Conservation (phyloP, 2,329 filamentous ascomycete species). For the Apiospora malaysiana region DNA sequence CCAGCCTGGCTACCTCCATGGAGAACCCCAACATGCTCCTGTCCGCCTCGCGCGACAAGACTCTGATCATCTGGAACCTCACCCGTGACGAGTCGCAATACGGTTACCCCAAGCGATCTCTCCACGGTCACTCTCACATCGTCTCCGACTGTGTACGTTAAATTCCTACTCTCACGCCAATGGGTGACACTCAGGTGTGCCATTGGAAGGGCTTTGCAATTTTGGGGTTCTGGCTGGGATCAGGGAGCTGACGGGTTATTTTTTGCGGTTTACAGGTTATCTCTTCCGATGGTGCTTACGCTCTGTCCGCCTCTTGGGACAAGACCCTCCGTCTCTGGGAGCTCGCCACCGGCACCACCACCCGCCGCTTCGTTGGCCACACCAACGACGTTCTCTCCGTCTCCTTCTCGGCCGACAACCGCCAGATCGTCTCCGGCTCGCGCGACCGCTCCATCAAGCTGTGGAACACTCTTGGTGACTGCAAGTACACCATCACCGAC, state of each 20-base stretch:
- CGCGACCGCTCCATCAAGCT: slow-evolving; percentile 99
- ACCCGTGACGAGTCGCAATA: slow-evolving; percentile 98
- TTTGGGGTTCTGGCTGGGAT: not conserved
- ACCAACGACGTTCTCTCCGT: slow-evolving; percentile 99
- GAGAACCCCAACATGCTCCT: slow-evolving; percentile 99
- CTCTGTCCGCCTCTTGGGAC: slow-evolving; percentile 98
- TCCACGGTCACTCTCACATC: slow-evolving; percentile 99
- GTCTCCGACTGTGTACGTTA: slow-evolving; percentile 98
- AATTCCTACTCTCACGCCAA: slow-evolving; percentile 24
- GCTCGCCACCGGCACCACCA: slow-evolving; percentile 95
- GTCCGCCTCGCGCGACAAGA: slow-evolving; percentile 97
- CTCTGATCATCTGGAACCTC: slow-evolving; percentile 99
- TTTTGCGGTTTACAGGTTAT: slow-evolving; percentile 73
- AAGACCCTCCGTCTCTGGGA: slow-evolving; percentile 99
- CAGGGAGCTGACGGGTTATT: slow-evolving; percentile 32
- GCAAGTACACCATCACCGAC: slow-evolving; percentile 99
- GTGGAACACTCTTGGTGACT: slow-evolving; percentile 99
- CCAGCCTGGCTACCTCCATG: slow-evolving; percentile 95
- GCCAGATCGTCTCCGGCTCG: slow-evolving; percentile 98
- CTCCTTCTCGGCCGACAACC: slow-evolving; percentile 99
- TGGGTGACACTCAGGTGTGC: slow-evolving; percentile 21
- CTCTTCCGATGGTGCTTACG: slow-evolving; percentile 99
- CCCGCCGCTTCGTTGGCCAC: slow-evolving; percentile 98
- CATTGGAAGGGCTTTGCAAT: slow-evolving; percentile 27
- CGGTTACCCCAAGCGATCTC: slow-evolving; percentile 98